Percentiles rank a stretch among this genome's conserved stretches.
phyloP scores from a whole-genome alignment of 2,329 filamentous ascomycete genomes.

The Trichoderma sp. region DNA sequence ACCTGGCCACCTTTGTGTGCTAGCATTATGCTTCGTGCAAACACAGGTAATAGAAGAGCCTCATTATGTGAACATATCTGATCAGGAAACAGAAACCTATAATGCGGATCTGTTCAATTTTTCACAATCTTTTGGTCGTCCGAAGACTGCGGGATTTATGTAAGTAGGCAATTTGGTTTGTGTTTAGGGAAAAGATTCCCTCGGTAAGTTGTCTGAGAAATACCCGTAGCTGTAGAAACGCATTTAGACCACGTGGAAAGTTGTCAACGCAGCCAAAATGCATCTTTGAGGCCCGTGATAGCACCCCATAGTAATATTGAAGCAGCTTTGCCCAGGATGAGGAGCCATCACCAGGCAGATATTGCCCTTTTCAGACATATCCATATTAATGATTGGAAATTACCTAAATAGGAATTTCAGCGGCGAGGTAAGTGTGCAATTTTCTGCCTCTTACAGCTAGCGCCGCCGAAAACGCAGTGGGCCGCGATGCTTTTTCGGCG shows the following conservation, averaged over 20 bases:
- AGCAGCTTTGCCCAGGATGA: not conserved
- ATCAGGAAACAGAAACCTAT: too few species aligned
- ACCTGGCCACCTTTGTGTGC: too few species aligned
- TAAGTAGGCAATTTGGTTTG: not conserved
- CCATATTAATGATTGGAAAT: not conserved
- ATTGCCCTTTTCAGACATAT: not conserved
- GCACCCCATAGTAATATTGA: not conserved
- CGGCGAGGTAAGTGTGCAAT: not conserved
- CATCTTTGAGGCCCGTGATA: not conserved
- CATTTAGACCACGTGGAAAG: not conserved
- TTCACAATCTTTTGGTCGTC: fast-evolving
- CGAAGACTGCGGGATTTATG: not conserved
- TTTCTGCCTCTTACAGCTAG: not conserved
- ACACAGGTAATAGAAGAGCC: too few species aligned
- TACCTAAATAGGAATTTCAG: not conserved
- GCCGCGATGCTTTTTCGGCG: not conserved
- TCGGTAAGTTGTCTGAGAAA: not conserved
- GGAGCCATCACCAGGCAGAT: not conserved
- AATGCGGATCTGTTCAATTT: too few species aligned
- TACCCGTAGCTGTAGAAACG: not conserved
- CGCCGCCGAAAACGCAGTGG: constrained; percentile 4
- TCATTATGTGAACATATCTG: too few species aligned
- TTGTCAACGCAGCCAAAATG: not conserved
- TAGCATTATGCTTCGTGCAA: too few species aligned
- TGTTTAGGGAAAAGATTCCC: not conserved